Conservation (phyloP, 306 rosid genomes). For the Sicyos baderoa region DNA sequence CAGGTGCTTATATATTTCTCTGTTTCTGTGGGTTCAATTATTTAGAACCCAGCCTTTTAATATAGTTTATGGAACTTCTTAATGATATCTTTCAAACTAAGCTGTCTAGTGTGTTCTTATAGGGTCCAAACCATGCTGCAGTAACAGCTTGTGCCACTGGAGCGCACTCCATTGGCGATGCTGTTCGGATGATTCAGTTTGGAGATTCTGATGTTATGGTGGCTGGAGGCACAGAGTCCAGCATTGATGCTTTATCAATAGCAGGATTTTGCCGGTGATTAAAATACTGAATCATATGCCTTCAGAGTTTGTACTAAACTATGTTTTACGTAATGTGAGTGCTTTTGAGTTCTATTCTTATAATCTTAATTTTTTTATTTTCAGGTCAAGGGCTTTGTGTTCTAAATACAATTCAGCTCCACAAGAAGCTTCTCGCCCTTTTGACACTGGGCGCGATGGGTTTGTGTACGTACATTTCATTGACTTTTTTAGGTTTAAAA, state of each 20-base stretch:
- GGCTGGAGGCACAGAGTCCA: slow-evolving; percentile 94
- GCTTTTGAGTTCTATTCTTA: neutral
- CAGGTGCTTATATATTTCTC: neutral
- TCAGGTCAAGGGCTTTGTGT: slow-evolving; percentile 72
- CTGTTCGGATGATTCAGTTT: slow-evolving; percentile 90
- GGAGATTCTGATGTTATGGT: slow-evolving; percentile 96
- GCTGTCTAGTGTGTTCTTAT: neutral
- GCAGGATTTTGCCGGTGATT: slow-evolving; percentile 80
- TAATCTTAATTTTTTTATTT: slow-evolving; percentile 19
- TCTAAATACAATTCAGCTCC: slow-evolving; percentile 75
- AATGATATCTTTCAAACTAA: neutral
- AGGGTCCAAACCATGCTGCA: slow-evolving; percentile 94
- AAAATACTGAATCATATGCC: neutral
- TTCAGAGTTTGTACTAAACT: neutral
- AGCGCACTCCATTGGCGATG: slow-evolving; percentile 91
- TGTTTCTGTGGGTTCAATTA: neutral
- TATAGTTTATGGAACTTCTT: neutral
- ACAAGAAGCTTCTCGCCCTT: slow-evolving; percentile 79
- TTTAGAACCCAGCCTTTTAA: neutral
- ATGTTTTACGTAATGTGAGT: slow-evolving; percentile 16
- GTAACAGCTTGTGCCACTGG: slow-evolving; percentile 98
- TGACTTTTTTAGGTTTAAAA: slow-evolving; percentile 1
- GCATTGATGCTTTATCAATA: slow-evolving; percentile 90
- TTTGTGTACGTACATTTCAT: slow-evolving; percentile 60
- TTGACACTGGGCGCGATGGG: slow-evolving; percentile 82